Base-by-base conservation (phyloP, 805 yeast species). In the Metschnikowia cubensis region DNA sequence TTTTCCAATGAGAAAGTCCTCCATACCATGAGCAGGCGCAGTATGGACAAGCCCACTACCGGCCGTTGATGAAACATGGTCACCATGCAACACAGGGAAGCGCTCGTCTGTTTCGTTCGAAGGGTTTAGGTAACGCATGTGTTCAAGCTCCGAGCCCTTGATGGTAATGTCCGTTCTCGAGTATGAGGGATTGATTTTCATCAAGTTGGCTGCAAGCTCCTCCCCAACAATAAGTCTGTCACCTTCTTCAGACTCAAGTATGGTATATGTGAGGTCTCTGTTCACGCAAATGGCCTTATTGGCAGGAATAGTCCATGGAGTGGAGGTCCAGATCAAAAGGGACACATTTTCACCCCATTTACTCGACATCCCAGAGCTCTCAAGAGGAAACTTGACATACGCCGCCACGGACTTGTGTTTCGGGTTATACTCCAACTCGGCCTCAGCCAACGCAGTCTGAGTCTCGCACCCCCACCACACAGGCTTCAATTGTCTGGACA, bases 381-480 rank as follows among this genome's bases (percentile, higher is more conserved):
- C 50, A 1, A 66, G 49, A 1, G 90, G 90, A 56, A 87, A 90
- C 57, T 80, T 82, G 6, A 87, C 81, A 61, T 77, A 83, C 0
- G 81, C 82, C 2, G 96, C 85, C 4, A 73, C 79, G 0, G 96
- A 86, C 39, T 62, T 72, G 65, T 89, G 96, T 14, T 74, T 61
- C 18, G 80, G 81, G 45, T 87, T 86, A 66, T 94, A 94, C 62
- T 92, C 97, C 50, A 94, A 74, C 65, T 94, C 99, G 18, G 97
- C 92, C 67, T 94, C 99, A 0, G 99, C 99, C 54, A 94, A 71
- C 0, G 98, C 98, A 0, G 99, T 91, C 50, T 82, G 80, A 2
- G 96, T 88, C 61, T 91, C 97, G 54, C 92, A 85, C 1, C 97
- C 96, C 97, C 98, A 94, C 76, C 85, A 94, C 1, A 95, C 98